A percentile compares a stretch with the other conserved stretches of the same genome.
Conservation (phyloP, 2,329 filamentous ascomycete species). For the Colletotrichum sansevieriae region DNA sequence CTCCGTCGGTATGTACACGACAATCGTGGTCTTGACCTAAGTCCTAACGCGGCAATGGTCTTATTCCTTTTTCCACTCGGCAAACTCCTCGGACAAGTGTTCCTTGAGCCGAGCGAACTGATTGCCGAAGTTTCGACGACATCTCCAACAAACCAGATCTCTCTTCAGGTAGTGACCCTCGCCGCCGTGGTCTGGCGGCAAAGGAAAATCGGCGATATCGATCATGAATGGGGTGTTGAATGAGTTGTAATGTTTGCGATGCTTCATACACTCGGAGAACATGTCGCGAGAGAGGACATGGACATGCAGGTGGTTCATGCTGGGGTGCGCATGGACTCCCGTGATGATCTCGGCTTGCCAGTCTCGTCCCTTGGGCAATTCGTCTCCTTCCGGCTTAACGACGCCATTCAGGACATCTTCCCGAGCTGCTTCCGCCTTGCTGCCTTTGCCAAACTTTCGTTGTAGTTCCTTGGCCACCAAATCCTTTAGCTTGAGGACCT, state of each 20-base stretch:
- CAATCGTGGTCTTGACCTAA: not conserved
- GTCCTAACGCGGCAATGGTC: not conserved
- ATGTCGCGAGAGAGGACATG: slow-evolving; percentile 89
- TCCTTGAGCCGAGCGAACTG: slow-evolving; percentile 80
- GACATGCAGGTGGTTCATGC: slow-evolving; percentile 92
- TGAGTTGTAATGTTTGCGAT: slow-evolving; percentile 91
- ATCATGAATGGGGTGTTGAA: slow-evolving; percentile 91
- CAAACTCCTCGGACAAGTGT: slow-evolving; percentile 82
- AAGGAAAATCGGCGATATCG: slow-evolving; percentile 81
- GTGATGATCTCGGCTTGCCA: slow-evolving; percentile 81
- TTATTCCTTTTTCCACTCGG: slow-evolving; percentile 78
- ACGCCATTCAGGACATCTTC: slow-evolving; percentile 76
- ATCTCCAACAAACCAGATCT: slow-evolving; percentile 88
- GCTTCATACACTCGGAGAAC: slow-evolving; percentile 77
- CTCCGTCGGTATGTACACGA: too few species aligned
- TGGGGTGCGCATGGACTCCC: slow-evolving; percentile 89
- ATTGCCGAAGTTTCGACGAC: slow-evolving; percentile 79
- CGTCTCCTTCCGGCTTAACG: slow-evolving; percentile 55
- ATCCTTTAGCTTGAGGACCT: slow-evolving; percentile 70
- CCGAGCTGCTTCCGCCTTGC: slow-evolving; percentile 72
- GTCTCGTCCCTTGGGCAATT: slow-evolving; percentile 79
- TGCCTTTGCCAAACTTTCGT: slow-evolving; percentile 74
- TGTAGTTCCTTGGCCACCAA: slow-evolving; percentile 83
- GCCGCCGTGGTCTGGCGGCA: slow-evolving; percentile 67
- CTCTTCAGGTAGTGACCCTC: slow-evolving; percentile 69